These are phyloP conservation scores for Lentinus polychrous DNA, from an alignment of 1,284 basidiomycete genomes.

Conservation along the genomic window DNA sequence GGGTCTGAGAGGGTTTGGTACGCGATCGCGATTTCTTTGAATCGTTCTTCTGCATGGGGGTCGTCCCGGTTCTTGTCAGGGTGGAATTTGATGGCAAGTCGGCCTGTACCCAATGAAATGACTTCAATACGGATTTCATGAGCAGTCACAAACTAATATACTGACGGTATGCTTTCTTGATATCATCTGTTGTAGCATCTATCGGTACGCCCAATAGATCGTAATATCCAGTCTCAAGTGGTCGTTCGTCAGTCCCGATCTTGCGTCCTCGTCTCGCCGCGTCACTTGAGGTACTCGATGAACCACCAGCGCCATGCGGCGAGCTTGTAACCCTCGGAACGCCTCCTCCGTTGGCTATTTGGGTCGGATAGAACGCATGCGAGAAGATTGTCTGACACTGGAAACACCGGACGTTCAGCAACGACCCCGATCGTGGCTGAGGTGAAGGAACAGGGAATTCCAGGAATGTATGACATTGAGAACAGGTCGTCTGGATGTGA, in stretches of 20 bases:
- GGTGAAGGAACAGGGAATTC: slow-evolving; percentile 75
- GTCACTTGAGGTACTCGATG: slow-evolving; percentile 19
- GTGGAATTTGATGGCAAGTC: slow-evolving; percentile 90
- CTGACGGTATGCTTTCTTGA: slow-evolving; percentile 94
- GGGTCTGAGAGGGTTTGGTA: slow-evolving; percentile 90
- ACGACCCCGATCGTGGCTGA: slow-evolving; percentile 52
- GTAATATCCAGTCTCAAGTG: slow-evolving; percentile 86
- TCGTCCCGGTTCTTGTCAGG: slow-evolving; percentile 94
- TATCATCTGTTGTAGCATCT: slow-evolving; percentile 74
- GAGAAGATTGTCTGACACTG: slow-evolving; percentile 51
- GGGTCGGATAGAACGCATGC: slow-evolving; percentile 59
- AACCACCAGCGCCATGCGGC: slow-evolving; percentile 15
- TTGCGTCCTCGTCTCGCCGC: slow-evolving; percentile 48
- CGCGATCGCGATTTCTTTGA: slow-evolving; percentile 85
- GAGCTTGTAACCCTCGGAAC: slow-evolving; percentile 4
- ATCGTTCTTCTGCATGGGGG: slow-evolving; percentile 84
- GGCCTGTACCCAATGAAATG: slow-evolving; percentile 39
- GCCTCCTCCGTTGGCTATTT: slow-evolving; percentile 32
- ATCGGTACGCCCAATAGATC: slow-evolving; percentile 76
- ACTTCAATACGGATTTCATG: neutral
- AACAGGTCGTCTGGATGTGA: slow-evolving; percentile 59
- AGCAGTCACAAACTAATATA: slow-evolving; percentile 8
- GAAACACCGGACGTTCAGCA: slow-evolving; percentile 68
- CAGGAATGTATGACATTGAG: slow-evolving; percentile 51
- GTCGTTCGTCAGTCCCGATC: slow-evolving; percentile 84